Conservation (phyloP, 164 flowering plant species). For the Santalum album region DNA sequence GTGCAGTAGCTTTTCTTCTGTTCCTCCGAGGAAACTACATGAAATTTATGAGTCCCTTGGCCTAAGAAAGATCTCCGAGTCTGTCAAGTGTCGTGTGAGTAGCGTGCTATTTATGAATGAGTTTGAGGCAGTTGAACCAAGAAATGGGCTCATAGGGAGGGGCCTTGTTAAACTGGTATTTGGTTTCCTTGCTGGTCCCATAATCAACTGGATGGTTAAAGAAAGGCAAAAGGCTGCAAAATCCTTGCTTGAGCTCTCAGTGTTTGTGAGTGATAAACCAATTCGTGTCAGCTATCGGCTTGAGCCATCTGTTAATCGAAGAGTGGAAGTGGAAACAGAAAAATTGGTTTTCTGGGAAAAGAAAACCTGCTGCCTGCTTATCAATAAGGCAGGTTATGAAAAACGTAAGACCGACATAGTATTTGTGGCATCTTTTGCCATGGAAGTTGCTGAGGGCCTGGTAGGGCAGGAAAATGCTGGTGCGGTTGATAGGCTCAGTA, state of each 20-base stretch:
- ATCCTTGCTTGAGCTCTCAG: constrained; percentile 6
- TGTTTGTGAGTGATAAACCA: constrained; percentile 1
- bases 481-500: constrained; percentile 1
- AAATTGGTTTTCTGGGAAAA: constrained; percentile 12
- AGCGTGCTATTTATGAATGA: too few relatives aligned
- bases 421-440: constrained; percentile 11
- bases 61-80: constrained; percentile 6
- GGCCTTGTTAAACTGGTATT: constrained; percentile 10
- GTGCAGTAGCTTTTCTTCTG: background rate
- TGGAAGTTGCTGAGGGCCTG: constrained; percentile 15
- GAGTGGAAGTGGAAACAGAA: background rate
- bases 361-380: background rate
- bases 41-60: constrained; percentile 8
- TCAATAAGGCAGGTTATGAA: constrained; percentile 1
- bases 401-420: constrained; percentile 4
- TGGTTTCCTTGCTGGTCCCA: constrained; percentile 13
- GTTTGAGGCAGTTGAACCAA: background rate
- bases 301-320: background rate
- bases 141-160: constrained; percentile 9
- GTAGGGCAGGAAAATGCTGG: background rate
- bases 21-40: constrained; percentile 4
- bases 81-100: background rate
- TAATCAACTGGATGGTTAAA: constrained; percentile 2
- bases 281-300: constrained; percentile 4
- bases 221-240: constrained; percentile 8